Evolutionary conservation across 768 basidiomycete genomes (phyloP).

Genomic region (Pulveroboletus ravenelii): DNA sequence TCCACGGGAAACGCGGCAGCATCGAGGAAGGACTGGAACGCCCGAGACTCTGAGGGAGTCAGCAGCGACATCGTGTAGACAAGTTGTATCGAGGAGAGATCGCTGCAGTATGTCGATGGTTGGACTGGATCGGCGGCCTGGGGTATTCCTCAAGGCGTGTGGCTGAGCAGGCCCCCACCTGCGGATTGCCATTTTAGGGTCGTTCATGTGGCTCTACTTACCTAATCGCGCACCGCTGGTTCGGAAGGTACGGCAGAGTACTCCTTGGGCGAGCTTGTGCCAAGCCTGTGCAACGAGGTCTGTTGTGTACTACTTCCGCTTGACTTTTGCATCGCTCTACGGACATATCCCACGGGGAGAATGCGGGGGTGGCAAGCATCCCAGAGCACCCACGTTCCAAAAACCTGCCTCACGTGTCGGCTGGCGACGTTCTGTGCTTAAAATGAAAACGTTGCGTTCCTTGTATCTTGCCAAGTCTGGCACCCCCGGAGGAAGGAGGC

Average conservation of each 20-base stretch:
- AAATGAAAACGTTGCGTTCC: no score
- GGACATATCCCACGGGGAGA: no score
- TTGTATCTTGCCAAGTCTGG: not conserved
- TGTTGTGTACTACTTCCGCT: not conserved
- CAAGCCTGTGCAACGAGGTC: not conserved
- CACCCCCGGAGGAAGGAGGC: not conserved
- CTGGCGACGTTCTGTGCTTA: no score
- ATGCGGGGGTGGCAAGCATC: not conserved
- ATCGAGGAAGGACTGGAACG: slow-evolving; percentile 67
- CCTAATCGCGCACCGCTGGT: not conserved
- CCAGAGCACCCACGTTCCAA: not conserved
- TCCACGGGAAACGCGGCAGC: slow-evolving; percentile 39
- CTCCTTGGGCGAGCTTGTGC: not conserved
- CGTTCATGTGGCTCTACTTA: slow-evolving; percentile 14
- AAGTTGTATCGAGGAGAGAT: not conserved
- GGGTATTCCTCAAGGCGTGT: slow-evolving; percentile 21
- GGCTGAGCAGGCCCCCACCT: slow-evolving; percentile 21
- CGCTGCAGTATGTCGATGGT: slow-evolving; percentile 2
- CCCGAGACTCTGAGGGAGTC: slow-evolving; percentile 60
- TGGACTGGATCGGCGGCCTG: slow-evolving; percentile 15
- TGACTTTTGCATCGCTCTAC: not conserved
- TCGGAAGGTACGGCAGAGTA: no score
- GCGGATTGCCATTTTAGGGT: slow-evolving; percentile 21
- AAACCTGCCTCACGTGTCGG: no score
- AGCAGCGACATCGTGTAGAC: slow-evolving; percentile 51